Evolutionary conservation across 805 yeast species (phyloP).

Genomic region (Sungouiozyma ichnusensis): DNA sequence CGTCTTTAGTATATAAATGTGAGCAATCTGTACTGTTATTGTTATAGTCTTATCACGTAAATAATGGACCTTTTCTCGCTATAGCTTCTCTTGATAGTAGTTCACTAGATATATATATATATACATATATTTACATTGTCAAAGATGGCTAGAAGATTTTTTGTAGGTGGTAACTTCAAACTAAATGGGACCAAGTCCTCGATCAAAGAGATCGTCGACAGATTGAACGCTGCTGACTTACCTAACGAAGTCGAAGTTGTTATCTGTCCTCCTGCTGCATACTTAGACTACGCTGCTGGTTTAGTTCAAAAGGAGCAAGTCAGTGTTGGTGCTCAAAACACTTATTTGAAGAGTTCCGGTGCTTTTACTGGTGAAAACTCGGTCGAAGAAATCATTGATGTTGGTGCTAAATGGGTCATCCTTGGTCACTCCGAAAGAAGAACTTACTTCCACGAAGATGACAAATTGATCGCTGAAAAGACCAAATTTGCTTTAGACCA

Average conservation of each 20-base stretch:
- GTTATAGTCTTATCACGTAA: background rate
- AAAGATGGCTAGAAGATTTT: slow-evolving; percentile 61
- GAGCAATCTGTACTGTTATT: background rate
- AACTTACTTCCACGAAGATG: slow-evolving; percentile 80
- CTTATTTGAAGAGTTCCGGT: slow-evolving; percentile 78
- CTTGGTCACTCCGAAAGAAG: slow-evolving; percentile 99
- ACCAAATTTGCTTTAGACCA: slow-evolving; percentile 84
- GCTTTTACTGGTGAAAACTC: slow-evolving; percentile 97
- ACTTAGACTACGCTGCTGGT: slow-evolving; percentile 65
- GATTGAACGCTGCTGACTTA: slow-evolving; percentile 67
- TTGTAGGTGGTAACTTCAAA: slow-evolving; percentile 98
- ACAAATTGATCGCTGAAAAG: slow-evolving; percentile 85
- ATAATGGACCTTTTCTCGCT: too few relatives aligned
- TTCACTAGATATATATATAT: slow-evolving; percentile 1
- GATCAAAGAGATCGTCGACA: slow-evolving; percentile 70
- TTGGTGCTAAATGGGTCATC: slow-evolving; percentile 88
- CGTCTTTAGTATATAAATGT: background rate
- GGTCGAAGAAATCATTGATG: slow-evolving; percentile 77
- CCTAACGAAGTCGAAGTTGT: slow-evolving; percentile 82
- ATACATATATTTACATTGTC: slow-evolving; percentile 1
- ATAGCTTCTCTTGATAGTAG: background rate
- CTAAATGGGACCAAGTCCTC: slow-evolving; percentile 90
- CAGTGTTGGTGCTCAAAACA: slow-evolving; percentile 81
- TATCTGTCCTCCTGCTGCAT: slow-evolving; percentile 91
- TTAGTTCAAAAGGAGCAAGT: slow-evolving; percentile 62